A percentile compares a stretch with the other conserved stretches of the same genome.
These are phyloP conservation scores for Deinandra increscens DNA, from an alignment of 129 eudicot species.

Conservation along the genomic window DNA sequence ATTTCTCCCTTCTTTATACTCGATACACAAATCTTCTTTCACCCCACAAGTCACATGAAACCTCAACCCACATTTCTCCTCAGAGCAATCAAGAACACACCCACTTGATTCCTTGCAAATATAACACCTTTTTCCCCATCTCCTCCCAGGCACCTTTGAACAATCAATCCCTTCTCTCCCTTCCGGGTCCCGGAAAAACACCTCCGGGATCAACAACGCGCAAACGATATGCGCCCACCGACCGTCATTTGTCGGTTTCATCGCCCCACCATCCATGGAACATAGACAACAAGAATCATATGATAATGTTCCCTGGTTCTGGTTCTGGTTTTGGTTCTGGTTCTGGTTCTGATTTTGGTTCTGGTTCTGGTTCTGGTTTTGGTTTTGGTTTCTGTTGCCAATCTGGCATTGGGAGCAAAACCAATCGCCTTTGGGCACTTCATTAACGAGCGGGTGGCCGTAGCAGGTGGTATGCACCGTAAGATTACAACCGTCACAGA, in stretches of 20 bases:
- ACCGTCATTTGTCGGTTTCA: slow-evolving; percentile 65
- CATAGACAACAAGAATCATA: slow-evolving; percentile 84
- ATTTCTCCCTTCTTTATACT: slow-evolving; percentile 64
- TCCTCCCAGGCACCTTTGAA: slow-evolving; percentile 40
- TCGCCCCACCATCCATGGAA: slow-evolving; percentile 55
- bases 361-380: too few relatives aligned
- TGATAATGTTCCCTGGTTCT: too few relatives aligned
- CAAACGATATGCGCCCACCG: slow-evolving; percentile 91
- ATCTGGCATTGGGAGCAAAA: slow-evolving; percentile 64
- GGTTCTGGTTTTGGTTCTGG: too few relatives aligned
- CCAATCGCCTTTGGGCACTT: slow-evolving; percentile 91
- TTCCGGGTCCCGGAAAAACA: slow-evolving; percentile 64
- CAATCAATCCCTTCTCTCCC: slow-evolving; percentile 79
- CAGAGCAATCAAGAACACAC: slow-evolving; percentile 83
- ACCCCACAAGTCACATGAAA: slow-evolving; percentile 93
- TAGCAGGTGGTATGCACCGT: slow-evolving; percentile 88
- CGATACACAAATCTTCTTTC: slow-evolving; percentile 69
- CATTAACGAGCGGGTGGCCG: slow-evolving; percentile 57
- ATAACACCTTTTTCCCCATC: slow-evolving; percentile 62
- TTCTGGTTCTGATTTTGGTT: too few relatives aligned
- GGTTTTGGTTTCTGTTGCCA: too few relatives aligned
- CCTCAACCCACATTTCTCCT: slow-evolving; percentile 64
- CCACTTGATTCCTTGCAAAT: slow-evolving; percentile 51
- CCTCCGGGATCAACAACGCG: slow-evolving; percentile 76
- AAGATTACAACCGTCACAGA: slow-evolving; percentile 84